phyloP scores from a whole-genome alignment of 768 basidiomycete species.

The Rhizopogon vulgaris region DNA sequence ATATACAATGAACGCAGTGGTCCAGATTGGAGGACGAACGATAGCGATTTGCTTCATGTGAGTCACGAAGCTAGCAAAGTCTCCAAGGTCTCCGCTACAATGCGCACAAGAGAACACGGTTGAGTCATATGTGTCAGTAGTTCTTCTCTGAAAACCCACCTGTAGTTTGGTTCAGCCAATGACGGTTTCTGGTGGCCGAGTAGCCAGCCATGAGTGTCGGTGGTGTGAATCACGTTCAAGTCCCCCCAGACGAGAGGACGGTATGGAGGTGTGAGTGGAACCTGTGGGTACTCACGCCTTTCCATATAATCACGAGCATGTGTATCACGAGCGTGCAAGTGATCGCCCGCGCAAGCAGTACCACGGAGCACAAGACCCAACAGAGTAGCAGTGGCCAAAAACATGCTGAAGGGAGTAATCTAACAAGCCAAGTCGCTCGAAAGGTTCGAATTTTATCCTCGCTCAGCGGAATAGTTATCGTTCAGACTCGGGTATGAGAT shows the following conservation, averaged over 20 bases:
- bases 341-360: slow-evolving; percentile 16
- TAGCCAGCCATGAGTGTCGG: slow-evolving; percentile 79
- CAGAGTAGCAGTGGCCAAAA: slow-evolving; percentile 13
- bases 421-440: too few species aligned
- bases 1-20: neutral
- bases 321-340: slow-evolving; percentile 14
- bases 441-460: too few species aligned
- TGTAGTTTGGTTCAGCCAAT: slow-evolving; percentile 74
- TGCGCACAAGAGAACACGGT: neutral
- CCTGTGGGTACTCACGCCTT: slow-evolving; percentile 34
- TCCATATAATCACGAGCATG: slow-evolving; percentile 26
- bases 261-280: slow-evolving; percentile 48
- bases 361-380: slow-evolving; percentile 7
- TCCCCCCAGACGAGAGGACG: slow-evolving; percentile 81
- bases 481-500: too few species aligned
- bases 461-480: too few species aligned
- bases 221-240: slow-evolving; percentile 82
- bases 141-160: slow-evolving; percentile 21
- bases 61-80: slow-evolving; percentile 78
- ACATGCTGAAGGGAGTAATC: neutral
- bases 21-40: slow-evolving; percentile 25
- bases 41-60: slow-evolving; percentile 76
- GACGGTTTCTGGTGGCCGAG: slow-evolving; percentile 75
- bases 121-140: neutral
- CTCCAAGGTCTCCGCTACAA: slow-evolving; percentile 59